These are phyloP conservation scores for Rhododendron molle DNA, from an alignment of 148 eudicot genomes.

Conservation along the genomic window DNA sequence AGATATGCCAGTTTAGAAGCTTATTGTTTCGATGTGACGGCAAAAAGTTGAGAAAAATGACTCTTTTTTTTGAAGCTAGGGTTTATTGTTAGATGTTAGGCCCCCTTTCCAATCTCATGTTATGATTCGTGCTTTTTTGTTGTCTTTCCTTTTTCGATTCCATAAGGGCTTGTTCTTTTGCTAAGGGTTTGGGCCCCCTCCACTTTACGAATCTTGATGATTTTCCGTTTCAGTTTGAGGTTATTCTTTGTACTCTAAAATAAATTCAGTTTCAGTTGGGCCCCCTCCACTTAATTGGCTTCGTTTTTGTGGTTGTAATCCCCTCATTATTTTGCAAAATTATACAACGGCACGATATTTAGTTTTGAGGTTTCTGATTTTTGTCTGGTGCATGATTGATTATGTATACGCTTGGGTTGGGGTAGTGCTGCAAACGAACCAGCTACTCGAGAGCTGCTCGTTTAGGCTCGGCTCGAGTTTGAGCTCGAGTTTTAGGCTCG, in stretches of 20 bases:
- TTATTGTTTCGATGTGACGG: neutral
- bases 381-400: too few relatives aligned
- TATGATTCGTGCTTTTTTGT: neutral
- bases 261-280: too few relatives aligned
- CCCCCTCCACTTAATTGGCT: neutral
- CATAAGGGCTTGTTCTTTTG: neutral
- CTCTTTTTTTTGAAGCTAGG: neutral
- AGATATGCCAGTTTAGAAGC: neutral
- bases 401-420: too few relatives aligned
- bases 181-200: neutral
- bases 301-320: too few relatives aligned
- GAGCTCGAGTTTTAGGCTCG: too few relatives aligned
- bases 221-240: neutral
- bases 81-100: neutral
- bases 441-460: too few relatives aligned
- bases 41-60: neutral
- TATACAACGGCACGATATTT: neutral
- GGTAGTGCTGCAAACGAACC: too few relatives aligned
- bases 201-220: neutral
- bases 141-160: neutral
- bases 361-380: too few relatives aligned
- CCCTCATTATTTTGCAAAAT: neutral
- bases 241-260: neutral
- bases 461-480: too few relatives aligned
- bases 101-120: neutral